phyloP scores from a whole-genome alignment of 345 rosid genomes.

The Syzygium oleosum region DNA sequence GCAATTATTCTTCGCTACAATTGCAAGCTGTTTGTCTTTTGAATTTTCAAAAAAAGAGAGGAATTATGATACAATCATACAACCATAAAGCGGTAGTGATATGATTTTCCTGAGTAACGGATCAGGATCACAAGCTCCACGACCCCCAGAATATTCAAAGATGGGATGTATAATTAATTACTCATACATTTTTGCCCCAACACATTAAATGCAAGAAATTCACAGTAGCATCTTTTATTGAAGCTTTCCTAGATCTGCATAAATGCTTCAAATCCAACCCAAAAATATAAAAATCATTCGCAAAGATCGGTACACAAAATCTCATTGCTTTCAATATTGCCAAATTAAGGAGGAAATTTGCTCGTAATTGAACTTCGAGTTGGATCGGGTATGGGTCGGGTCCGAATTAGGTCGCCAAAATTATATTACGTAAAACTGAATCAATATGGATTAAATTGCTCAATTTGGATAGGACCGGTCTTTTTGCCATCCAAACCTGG shows the following conservation, averaged over 20 bases:
- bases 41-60: not conserved
- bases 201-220: not conserved
- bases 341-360: not conserved
- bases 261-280: not conserved
- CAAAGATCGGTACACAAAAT: not conserved
- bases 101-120: not conserved
- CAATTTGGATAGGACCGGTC: not conserved
- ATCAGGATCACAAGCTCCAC: not conserved
- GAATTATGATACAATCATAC: not conserved
- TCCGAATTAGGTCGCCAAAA: fast-evolving
- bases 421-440: not conserved
- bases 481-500: fast-evolving
- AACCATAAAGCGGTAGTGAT: not conserved
- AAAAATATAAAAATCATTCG: not conserved
- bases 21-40: not conserved
- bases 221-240: not conserved
- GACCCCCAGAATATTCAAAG: not conserved
- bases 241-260: not conserved
- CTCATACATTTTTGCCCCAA: not conserved
- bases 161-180: not conserved
- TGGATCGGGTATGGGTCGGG: fast-evolving
- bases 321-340: not conserved
- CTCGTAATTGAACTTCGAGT: fast-evolving
- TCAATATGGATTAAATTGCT: not conserved
- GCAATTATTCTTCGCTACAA: not conserved